A percentile compares a stretch with the other conserved stretches of the same genome.
Evolutionary conservation across 1,284 basidiomycete species (phyloP).

Genomic region (Trichosporon asahii): DNA sequence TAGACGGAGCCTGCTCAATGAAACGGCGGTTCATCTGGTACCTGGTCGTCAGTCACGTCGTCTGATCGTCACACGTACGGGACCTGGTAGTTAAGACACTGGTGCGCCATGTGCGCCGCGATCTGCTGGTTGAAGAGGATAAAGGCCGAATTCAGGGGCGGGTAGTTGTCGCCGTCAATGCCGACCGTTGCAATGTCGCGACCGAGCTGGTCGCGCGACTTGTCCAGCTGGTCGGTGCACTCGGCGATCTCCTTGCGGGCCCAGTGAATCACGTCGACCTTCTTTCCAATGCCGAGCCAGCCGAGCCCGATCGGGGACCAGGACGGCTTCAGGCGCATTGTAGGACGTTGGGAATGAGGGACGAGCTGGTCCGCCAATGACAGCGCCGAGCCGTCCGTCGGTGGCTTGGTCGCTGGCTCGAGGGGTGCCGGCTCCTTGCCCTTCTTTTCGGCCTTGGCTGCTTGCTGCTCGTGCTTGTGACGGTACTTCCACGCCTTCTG

Average conservation of each 20-base stretch:
- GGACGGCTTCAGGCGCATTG: slow-evolving; percentile 65
- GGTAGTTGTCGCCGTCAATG: slow-evolving; percentile 54
- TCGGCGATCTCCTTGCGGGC: slow-evolving; percentile 53
- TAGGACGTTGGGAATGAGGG: slow-evolving; percentile 68
- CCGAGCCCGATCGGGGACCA: slow-evolving; percentile 63
- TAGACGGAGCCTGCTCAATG: slow-evolving; percentile 66
- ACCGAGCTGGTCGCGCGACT: slow-evolving; percentile 52
- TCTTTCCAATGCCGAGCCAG: slow-evolving; percentile 61
- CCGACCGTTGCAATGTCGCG: slow-evolving; percentile 44
- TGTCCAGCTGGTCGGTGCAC: slow-evolving; percentile 32
- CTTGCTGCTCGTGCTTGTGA: slow-evolving; percentile 33
- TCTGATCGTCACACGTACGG: slow-evolving; percentile 54
- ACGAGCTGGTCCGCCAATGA: slow-evolving; percentile 59
- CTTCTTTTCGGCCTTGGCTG: slow-evolving; percentile 38
- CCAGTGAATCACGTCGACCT: slow-evolving; percentile 92
- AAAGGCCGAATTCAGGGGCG: slow-evolving; percentile 77
- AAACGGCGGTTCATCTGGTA: slow-evolving; percentile 62
- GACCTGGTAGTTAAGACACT: slow-evolving; percentile 56
- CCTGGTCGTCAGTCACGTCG: slow-evolving; percentile 65
- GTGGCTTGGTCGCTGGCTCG: slow-evolving; percentile 37
- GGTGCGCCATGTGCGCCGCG: slow-evolving; percentile 17
- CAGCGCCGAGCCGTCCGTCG: slow-evolving; percentile 15
- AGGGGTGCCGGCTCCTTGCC: slow-evolving; percentile 38
- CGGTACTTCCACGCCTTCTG: slow-evolving; percentile 53
- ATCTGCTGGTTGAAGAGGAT: slow-evolving; percentile 91